Percentiles rank a stretch among this genome's conserved stretches.
Evolutionary conservation across 495 filamentous ascomycete species (phyloP).

Genomic region (Schizothecium vesticola): DNA sequence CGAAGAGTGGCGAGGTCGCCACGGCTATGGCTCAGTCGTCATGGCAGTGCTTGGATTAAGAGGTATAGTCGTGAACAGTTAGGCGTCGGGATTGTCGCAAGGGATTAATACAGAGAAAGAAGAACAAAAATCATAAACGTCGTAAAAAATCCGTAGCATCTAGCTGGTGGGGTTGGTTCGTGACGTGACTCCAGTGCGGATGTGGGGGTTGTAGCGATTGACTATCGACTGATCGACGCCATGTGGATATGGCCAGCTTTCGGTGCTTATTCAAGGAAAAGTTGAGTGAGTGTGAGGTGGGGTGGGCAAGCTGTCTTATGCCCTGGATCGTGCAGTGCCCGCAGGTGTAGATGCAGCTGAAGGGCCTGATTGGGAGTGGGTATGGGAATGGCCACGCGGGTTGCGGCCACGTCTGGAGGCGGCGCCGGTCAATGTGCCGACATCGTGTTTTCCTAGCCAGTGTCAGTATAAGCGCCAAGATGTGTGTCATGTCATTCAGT

Average conservation of each 20-base stretch:
- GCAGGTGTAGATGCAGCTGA: slow-evolving; percentile 33
- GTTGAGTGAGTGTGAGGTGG: slow-evolving; percentile 6
- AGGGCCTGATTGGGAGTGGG: slow-evolving; percentile 31
- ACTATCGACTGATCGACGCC: slow-evolving; percentile 24
- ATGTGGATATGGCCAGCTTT: slow-evolving; percentile 10
- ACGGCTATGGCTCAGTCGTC: background rate
- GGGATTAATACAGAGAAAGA: slow-evolving; percentile 8
- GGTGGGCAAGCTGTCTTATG: slow-evolving; percentile 16
- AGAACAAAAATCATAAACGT: slow-evolving; percentile 25
- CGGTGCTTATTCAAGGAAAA: slow-evolving; percentile 19
- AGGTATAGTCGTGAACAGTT: background rate
- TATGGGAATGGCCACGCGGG: slow-evolving; percentile 21
- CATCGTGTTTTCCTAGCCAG: slow-evolving; percentile 66
- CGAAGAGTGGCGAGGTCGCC: background rate
- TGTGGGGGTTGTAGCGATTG: slow-evolving; percentile 32
- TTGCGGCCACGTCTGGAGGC: slow-evolving; percentile 36
- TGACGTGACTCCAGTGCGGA: slow-evolving; percentile 25
- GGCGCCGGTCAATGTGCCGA: slow-evolving; percentile 46
- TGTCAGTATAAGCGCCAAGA: slow-evolving; percentile 18
- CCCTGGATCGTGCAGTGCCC: slow-evolving; percentile 27
- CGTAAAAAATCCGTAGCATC: slow-evolving; percentile 28
- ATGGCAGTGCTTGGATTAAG: slow-evolving; percentile 10
- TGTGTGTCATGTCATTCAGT: background rate
- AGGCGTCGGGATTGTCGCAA: background rate
- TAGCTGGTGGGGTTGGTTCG: slow-evolving; percentile 22